Evolutionary conservation across 768 basidiomycete genomes (phyloP).

Genomic region (Pleurotus giganteus): DNA sequence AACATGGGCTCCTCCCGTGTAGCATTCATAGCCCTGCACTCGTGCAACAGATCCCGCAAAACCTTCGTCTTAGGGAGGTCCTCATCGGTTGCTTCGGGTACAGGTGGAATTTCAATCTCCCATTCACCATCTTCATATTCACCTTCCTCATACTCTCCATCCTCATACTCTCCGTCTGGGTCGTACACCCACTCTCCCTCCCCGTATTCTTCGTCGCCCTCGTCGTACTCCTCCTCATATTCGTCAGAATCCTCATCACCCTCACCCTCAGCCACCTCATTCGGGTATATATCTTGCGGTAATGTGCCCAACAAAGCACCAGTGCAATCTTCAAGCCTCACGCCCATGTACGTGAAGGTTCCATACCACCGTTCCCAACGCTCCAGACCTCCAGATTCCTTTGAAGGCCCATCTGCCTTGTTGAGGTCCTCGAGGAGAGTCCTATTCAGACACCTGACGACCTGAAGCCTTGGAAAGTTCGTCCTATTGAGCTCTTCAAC

Average conservation of each 20-base stretch:
- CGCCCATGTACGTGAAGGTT: slow-evolving; percentile 42
- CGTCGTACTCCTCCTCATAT: slow-evolving; percentile 27
- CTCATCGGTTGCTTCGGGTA: slow-evolving; percentile 22
- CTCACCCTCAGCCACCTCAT: slow-evolving; percentile 15
- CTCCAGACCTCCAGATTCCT: slow-evolving; percentile 39
- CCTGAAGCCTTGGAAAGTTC: slow-evolving; percentile 61
- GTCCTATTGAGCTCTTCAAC: slow-evolving; percentile 48
- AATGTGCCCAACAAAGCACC: slow-evolving; percentile 57
- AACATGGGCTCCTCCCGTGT: slow-evolving; percentile 40
- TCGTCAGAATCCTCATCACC: slow-evolving; percentile 22
- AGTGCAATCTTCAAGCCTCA: slow-evolving; percentile 76
- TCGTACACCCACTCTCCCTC: slow-evolving; percentile 27
- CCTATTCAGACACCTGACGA: slow-evolving; percentile 58
- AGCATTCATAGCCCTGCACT: slow-evolving; percentile 52
- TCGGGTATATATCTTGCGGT: slow-evolving; percentile 25
- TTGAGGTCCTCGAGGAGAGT: slow-evolving; percentile 59
- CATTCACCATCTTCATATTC: slow-evolving; percentile 30
- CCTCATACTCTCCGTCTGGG: slow-evolving; percentile 27
- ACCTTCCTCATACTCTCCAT: slow-evolving; percentile 23
- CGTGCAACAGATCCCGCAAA: slow-evolving; percentile 53
- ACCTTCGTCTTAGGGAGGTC: slow-evolving; percentile 32
- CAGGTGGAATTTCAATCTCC: slow-evolving; percentile 25
- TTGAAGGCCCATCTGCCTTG: slow-evolving; percentile 44
- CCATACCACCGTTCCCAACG: slow-evolving; percentile 75
- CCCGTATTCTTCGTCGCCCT: slow-evolving; percentile 28